Conservation (phyloP, 345 rosid genomes). For the Geranium rotundifolium region DNA sequence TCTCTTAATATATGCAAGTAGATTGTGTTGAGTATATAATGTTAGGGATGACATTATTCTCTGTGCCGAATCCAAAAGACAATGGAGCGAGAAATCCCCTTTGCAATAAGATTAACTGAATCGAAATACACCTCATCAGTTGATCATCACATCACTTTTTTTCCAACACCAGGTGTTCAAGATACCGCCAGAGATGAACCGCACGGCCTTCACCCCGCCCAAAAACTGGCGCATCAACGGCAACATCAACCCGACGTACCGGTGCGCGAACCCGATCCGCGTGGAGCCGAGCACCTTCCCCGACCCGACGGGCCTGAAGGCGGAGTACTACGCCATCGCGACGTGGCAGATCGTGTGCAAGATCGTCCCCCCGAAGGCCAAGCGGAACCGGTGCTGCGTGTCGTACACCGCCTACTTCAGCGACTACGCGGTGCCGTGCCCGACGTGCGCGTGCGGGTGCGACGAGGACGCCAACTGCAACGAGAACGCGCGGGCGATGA, state of each 20-base stretch:
- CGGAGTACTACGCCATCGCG: constrained; percentile 36
- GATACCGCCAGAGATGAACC: constrained; percentile 55
- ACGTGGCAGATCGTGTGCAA: constrained; percentile 83
- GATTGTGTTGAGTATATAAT: too few relatives aligned
- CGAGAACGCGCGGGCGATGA: constrained; percentile 35
- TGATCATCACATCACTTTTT: too few relatives aligned
- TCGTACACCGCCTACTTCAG: constrained; percentile 88
- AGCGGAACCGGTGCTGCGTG: constrained; percentile 66
- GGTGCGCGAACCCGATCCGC: constrained; percentile 61
- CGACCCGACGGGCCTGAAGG: constrained; percentile 50
- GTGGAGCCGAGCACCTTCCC: constrained; percentile 72
- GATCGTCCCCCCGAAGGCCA: constrained; percentile 53
- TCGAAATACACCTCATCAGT: too few relatives aligned
- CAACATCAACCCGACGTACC: constrained; percentile 48
- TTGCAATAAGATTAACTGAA: too few relatives aligned
- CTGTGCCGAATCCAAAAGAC: too few relatives aligned
- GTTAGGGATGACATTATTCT: too few relatives aligned
- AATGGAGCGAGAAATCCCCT: too few relatives aligned
- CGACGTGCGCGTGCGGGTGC: constrained; percentile 91
- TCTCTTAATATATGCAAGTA: too few relatives aligned
- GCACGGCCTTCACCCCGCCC: constrained; percentile 68
- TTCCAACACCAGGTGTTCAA: too few relatives aligned
- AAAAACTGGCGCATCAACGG: constrained; percentile 65
- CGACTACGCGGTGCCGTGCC: constrained; percentile 67
- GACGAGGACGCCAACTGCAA: constrained; percentile 36